Base-by-base conservation (phyloP, 1,284 basidiomycete species). In the Cutaneotrichosporon sp. region DNA sequence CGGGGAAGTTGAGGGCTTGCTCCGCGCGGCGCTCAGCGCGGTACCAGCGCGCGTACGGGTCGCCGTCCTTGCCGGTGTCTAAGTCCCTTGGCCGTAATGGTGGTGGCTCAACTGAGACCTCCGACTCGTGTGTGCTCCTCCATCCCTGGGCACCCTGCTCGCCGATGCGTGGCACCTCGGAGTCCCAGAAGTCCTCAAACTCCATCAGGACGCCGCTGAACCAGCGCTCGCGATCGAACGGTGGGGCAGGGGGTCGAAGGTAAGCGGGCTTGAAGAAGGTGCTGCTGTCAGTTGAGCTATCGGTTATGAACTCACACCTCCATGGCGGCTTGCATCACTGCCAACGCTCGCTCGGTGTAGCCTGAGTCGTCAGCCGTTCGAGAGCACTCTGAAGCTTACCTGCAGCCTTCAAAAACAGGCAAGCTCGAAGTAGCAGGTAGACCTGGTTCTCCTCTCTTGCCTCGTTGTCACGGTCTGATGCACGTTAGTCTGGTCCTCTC, bases 21-120 rank as follows among this genome's bases (percentile, higher is more conserved):
- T 90, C 87, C 16, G 81, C 78, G 31, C 72, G 72, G 11, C 72
- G 68, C 77, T 95, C 92, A 18, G 83, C 82, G 9, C 77, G 73
- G 16, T 86, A 83, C 92, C 92, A 95, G 56, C 82, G 82, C 45
- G 82, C 78, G 74, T 88, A 91, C 1, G 88, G 86, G 74, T 92
- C 89, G 42, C 47, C 67, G 1, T n/a, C 34, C 3, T 9, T 34
- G 20, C 24, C 20, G 7, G 31, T 31, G 25, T 31, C 47, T 4
- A 29, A 13, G 74, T 92, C 89, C 31, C 42, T 67, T 29, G 69
- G 14, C 2, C 16, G n/a, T 16, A 51, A 46, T 9, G 20, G 25
- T 20, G 38, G 60, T 16, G 36, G 18, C 1, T 25, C 20, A 2
- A 49, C 36, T 1, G 46, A 20, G 2, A 51, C 52, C 9, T 24